These are phyloP conservation scores for Trichoderma breve DNA, from an alignment of 2,329 filamentous ascomycete species.

Conservation along the genomic window DNA sequence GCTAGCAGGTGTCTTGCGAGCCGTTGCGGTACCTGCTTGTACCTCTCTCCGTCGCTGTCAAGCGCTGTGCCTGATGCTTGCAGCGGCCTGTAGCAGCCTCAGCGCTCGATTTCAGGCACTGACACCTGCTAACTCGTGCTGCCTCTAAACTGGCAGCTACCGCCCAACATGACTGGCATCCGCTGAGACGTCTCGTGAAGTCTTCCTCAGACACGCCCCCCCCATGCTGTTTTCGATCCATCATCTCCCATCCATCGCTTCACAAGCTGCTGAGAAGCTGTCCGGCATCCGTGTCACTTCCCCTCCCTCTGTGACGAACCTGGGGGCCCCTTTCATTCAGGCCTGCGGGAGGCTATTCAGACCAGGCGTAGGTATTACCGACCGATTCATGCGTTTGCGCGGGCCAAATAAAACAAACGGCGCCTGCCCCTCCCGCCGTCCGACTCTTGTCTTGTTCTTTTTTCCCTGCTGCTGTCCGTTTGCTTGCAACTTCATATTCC, in stretches of 20 bases:
- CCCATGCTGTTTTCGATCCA: constrained; percentile 18
- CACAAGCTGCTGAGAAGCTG: constrained; percentile 10
- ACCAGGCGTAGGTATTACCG: background rate
- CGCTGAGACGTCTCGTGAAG: background rate
- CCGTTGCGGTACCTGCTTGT: background rate
- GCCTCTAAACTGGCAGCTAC: background rate
- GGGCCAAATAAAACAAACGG: constrained; percentile 17
- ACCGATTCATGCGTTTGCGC: constrained; percentile 14
- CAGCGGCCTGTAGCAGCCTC: background rate
- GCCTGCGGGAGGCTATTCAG: constrained; percentile 18
- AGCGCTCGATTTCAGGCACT: background rate
- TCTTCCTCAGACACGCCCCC: background rate
- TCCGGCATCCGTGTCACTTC: constrained; percentile 20
- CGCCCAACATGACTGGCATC: background rate
- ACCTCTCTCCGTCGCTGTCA: background rate
- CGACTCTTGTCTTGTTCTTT: background rate
- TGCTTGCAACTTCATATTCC: background rate
- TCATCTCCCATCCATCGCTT: constrained; percentile 20
- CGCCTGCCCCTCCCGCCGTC: constrained; percentile 14
- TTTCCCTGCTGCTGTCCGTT: background rate
- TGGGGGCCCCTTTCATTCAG: constrained; percentile 21
- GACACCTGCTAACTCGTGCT: background rate
- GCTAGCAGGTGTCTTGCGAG: background rate
- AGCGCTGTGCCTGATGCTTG: background rate
- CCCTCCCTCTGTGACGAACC: constrained; percentile 17